A percentile compares a stretch with the other conserved stretches of the same genome.
phyloP scores from a whole-genome alignment of 2,329 filamentous ascomycete species.

The Setomelanomma holmii region DNA sequence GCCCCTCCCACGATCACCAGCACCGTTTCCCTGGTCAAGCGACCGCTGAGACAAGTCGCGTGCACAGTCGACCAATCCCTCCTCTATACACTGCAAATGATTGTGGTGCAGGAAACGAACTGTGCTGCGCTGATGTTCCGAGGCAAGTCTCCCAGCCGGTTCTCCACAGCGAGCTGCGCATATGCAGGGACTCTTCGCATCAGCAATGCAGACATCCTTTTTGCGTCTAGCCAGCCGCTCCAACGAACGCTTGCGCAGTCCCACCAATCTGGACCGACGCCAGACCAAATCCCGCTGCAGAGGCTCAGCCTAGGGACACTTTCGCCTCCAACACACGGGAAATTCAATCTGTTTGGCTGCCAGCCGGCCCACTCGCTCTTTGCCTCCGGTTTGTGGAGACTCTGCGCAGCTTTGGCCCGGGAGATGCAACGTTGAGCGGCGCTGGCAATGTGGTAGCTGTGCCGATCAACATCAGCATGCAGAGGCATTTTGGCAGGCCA shows the following conservation, averaged over 20 bases:
- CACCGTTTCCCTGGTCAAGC: conserved; percentile 23
- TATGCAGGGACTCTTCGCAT: conserved; percentile 38
- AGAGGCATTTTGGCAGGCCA: too few relatives aligned
- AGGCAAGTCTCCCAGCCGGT: conserved; percentile 12
- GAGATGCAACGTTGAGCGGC: not conserved
- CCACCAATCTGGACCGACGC: conserved; percentile 26
- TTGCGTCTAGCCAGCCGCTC: conserved; percentile 9
- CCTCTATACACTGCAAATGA: not conserved
- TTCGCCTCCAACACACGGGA: not conserved
- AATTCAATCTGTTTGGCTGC: not conserved
- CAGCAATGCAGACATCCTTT: conserved; percentile 1
- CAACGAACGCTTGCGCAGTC: not conserved
- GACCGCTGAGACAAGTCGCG: conserved; percentile 21
- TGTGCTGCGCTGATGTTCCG: not conserved
- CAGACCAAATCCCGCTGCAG: conserved; percentile 8
- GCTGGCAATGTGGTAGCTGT: not conserved
- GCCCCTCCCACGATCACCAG: conserved; percentile 17
- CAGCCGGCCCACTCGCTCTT: conserved; percentile 2
- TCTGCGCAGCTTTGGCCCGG: not conserved
- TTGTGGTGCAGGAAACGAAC: not conserved
- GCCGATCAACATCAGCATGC: not conserved
- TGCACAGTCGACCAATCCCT: conserved; percentile 3
- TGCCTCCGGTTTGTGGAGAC: not conserved
- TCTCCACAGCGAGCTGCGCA: conserved; percentile 15
- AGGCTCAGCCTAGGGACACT: conserved; percentile 9